phyloP scores from a whole-genome alignment of 768 basidiomycete genomes.

The Filobasidium floriforme region DNA sequence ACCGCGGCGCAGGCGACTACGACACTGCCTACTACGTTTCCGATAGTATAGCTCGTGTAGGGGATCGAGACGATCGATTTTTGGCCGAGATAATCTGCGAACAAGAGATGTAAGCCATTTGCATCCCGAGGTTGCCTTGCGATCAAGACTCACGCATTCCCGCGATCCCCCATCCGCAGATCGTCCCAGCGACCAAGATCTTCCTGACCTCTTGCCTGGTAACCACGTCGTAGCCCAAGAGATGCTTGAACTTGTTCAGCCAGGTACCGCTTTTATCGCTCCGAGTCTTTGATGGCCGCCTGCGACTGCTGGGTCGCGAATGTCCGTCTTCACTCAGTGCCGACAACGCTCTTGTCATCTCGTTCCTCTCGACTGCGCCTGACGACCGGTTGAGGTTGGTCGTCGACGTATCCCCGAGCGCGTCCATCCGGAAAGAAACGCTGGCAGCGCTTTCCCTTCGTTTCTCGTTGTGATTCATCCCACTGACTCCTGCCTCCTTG shows the following conservation, averaged over 20 bases:
- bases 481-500: too few relatives aligned
- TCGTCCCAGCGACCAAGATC: constrained; percentile 40
- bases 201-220: constrained; percentile 39
- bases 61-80: constrained; percentile 43
- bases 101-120: background rate
- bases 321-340: too few relatives aligned
- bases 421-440: constrained; percentile 1
- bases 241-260: constrained; percentile 18
- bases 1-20: constrained; percentile 44
- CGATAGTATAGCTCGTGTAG: constrained; percentile 36
- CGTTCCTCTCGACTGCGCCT: too few relatives aligned
- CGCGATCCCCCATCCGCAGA: constrained; percentile 43
- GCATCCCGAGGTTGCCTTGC: background rate
- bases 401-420: background rate
- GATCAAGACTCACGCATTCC: constrained; percentile 42
- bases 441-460: background rate
- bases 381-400: background rate
- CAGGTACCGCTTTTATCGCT: background rate
- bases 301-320: background rate
- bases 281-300: background rate
- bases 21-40: constrained; percentile 41
- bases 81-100: constrained; percentile 45
- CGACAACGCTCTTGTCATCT: too few relatives aligned
- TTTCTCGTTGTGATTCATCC: background rate
- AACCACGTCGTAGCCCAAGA: constrained; percentile 40